phyloP scores from a whole-genome alignment of 1,284 basidiomycete species.

The Cutaneotrichosporon sp. region DNA sequence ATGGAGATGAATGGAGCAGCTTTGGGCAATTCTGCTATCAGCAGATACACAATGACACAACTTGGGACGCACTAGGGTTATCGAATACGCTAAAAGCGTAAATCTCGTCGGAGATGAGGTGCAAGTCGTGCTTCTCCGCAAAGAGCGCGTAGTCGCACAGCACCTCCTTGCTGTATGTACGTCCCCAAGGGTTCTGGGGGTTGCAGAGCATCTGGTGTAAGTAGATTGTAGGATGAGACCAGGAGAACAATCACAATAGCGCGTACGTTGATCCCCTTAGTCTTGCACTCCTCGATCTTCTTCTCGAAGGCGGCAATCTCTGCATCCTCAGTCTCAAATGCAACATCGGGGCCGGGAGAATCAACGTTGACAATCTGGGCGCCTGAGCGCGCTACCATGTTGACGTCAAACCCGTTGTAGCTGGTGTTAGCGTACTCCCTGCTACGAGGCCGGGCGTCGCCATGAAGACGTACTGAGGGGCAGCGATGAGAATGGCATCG shows the following conservation, averaged over 20 bases:
- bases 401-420: slow-evolving; percentile 37
- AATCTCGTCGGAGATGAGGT: slow-evolving; percentile 49
- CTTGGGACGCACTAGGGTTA: slow-evolving; percentile 28
- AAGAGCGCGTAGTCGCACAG: slow-evolving; percentile 48
- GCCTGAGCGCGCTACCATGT: slow-evolving; percentile 16
- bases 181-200: slow-evolving; percentile 49
- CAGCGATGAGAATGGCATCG: slow-evolving; percentile 35
- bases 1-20: slow-evolving; percentile 45
- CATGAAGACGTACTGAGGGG: slow-evolving; percentile 21
- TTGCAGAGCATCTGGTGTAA: slow-evolving; percentile 43
- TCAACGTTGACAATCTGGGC: slow-evolving; percentile 9
- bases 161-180: slow-evolving; percentile 42
- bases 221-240: neutral
- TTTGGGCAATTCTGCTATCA: slow-evolving; percentile 24
- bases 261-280: slow-evolving; percentile 28
- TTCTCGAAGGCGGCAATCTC: slow-evolving; percentile 15
- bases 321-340: slow-evolving; percentile 1
- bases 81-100: slow-evolving; percentile 48
- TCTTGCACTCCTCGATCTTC: slow-evolving; percentile 21
- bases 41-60: no score
- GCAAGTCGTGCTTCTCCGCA: slow-evolving; percentile 48
- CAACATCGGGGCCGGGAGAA: slow-evolving; percentile 1
- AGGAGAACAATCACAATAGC: slow-evolving; percentile 27
- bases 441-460: neutral
- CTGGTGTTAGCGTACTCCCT: slow-evolving; percentile 6